Evolutionary conservation across 1,284 basidiomycete genomes (phyloP).

Genomic region (Meripilus lineatus): DNA sequence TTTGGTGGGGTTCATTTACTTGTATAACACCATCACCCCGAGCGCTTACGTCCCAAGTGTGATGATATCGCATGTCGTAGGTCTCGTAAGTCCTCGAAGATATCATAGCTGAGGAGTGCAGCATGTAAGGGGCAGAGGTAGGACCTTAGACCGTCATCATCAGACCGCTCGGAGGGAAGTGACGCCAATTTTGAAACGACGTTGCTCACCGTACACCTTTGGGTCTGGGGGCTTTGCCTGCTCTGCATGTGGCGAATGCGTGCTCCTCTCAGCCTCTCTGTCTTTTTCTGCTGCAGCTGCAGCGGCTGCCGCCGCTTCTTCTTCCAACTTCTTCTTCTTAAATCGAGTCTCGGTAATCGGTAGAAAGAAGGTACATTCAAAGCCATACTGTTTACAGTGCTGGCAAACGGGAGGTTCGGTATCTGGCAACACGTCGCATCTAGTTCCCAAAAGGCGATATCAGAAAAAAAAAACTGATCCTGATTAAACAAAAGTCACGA

Average conservation of each 20-base stretch:
- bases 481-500: neutral
- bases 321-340: conserved; percentile 87
- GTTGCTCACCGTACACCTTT: conserved; percentile 54
- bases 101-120: conserved; percentile 86
- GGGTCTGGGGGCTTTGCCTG: conserved; percentile 34
- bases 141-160: conserved; percentile 55
- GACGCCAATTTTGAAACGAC: conserved; percentile 10
- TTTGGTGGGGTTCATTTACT: conserved; percentile 61
- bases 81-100: conserved; percentile 79
- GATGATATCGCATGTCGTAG: conserved; percentile 82
- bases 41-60: conserved; percentile 78
- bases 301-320: conserved; percentile 45
- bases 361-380: conserved; percentile 95
- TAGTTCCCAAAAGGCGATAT: conserved; percentile 25
- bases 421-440: conserved; percentile 76
- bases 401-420: conserved; percentile 74
- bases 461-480: conserved; percentile 4
- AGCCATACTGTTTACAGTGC: conserved; percentile 85
- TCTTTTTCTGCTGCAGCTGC: conserved; percentile 31
- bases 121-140: conserved; percentile 79
- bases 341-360: conserved; percentile 98
- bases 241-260: conserved; percentile 25
- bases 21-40: conserved; percentile 87
- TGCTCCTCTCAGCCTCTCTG: conserved; percentile 33
- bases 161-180: conserved; percentile 22